Conservation (phyloP, 2,329 filamentous ascomycete species). For the Xylaria sp. region DNA sequence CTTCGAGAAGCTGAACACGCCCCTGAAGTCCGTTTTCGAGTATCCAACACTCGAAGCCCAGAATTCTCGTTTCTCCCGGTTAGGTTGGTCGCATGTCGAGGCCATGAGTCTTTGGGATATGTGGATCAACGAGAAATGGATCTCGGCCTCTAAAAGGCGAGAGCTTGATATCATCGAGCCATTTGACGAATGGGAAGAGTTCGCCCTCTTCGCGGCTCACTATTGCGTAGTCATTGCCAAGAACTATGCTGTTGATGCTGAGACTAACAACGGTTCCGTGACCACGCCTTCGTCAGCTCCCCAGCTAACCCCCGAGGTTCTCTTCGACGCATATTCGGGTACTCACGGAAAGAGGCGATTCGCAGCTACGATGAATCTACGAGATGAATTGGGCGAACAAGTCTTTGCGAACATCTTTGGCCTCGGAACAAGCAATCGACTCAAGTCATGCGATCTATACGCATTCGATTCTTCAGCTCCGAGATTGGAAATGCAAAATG, state of each 20-base stretch:
- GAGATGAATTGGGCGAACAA: slow-evolving; percentile 37
- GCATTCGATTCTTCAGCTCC: slow-evolving; percentile 27
- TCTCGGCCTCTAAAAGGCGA: slow-evolving; percentile 54
- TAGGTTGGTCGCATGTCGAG: slow-evolving; percentile 62
- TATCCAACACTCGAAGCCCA: slow-evolving; percentile 67
- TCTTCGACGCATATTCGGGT: slow-evolving; percentile 36
- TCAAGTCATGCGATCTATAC: slow-evolving; percentile 49
- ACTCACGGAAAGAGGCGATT: slow-evolving; percentile 52
- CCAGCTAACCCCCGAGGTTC: slow-evolving; percentile 15
- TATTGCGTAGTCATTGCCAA: slow-evolving; percentile 73
- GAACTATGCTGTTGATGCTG: slow-evolving; percentile 25
- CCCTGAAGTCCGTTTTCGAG: slow-evolving; percentile 65
- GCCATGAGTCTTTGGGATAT: slow-evolving; percentile 73
- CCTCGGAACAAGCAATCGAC: slow-evolving; percentile 40
- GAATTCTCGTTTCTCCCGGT: slow-evolving; percentile 56
- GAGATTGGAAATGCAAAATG: slow-evolving; percentile 16
- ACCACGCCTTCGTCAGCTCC: slow-evolving; percentile 1
- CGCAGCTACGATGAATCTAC: slow-evolving; percentile 47
- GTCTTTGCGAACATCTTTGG: slow-evolving; percentile 44
- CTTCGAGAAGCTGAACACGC: slow-evolving; percentile 74
- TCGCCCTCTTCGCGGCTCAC: slow-evolving; percentile 76
- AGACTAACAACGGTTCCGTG: background rate
- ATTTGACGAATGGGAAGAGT: slow-evolving; percentile 97
- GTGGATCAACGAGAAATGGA: slow-evolving; percentile 66
- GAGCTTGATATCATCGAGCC: slow-evolving; percentile 67